Conservation (phyloP, 2,329 filamentous ascomycete species). For the Colletotrichum tropicale region DNA sequence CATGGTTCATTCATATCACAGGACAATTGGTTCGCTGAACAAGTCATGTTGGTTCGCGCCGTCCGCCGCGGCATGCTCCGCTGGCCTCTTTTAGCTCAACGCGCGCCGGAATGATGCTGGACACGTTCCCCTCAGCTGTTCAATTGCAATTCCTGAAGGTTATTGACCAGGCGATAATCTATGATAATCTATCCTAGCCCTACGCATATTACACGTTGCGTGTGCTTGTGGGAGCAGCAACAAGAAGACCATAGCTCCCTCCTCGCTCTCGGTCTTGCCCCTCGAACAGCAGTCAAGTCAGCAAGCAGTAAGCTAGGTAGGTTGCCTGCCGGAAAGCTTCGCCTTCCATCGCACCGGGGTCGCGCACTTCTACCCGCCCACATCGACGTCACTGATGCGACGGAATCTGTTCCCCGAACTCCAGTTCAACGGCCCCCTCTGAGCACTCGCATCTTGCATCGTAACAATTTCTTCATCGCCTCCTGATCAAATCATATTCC, state of each 20-base stretch:
- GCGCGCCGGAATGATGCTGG: not conserved
- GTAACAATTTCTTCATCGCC: not conserved
- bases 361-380: slow-evolving; percentile 1
- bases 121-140: not conserved
- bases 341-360: not conserved
- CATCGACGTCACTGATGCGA: slow-evolving; percentile 8
- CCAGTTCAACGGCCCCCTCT: not conserved
- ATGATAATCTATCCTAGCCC: not conserved
- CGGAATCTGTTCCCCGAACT: not conserved
- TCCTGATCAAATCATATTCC: not conserved
- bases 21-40: not conserved
- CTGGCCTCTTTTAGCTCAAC: not conserved
- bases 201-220: not conserved
- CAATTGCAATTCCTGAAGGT: not conserved
- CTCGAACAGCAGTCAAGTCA: not conserved
- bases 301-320: not conserved
- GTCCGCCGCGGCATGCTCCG: not conserved
- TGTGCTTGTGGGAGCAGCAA: not conserved
- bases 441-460: not conserved
- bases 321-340: not conserved
- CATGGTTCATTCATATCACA: not conserved
- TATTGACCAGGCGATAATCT: not conserved
- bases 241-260: not conserved
- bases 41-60: not conserved
- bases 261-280: not conserved